Conservation (phyloP, 495 filamentous ascomycete species). For the Daldinia childiae region DNA sequence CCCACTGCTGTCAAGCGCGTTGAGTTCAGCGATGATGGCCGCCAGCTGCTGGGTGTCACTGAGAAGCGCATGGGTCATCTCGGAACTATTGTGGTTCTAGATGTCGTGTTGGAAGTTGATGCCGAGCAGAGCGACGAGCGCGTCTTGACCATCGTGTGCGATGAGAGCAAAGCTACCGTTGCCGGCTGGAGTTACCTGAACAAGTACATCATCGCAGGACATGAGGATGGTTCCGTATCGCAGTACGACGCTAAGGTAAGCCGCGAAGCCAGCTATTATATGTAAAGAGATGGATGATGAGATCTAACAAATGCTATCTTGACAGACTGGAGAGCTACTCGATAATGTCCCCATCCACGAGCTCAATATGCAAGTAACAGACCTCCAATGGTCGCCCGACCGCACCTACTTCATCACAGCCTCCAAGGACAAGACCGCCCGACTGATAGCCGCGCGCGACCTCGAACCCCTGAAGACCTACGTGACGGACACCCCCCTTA, state of each 20-base stretch:
- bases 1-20: slow-evolving; percentile 94
- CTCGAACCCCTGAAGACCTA: slow-evolving; percentile 95
- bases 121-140: slow-evolving; percentile 87
- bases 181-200: slow-evolving; percentile 92
- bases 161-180: slow-evolving; percentile 95
- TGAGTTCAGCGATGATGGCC: slow-evolving; percentile 94
- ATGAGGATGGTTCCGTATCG: slow-evolving; percentile 93
- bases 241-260: slow-evolving; percentile 93
- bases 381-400: slow-evolving; percentile 93
- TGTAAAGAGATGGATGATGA: neutral
- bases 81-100: slow-evolving; percentile 89
- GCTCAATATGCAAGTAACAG: slow-evolving; percentile 82
- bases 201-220: slow-evolving; percentile 95
- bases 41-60: slow-evolving; percentile 86
- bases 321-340: slow-evolving; percentile 84
- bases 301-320: slow-evolving; percentile 47
- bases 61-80: slow-evolving; percentile 97
- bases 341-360: slow-evolving; percentile 85
- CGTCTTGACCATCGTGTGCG: slow-evolving; percentile 83
- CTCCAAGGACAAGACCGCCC: slow-evolving; percentile 94
- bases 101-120: slow-evolving; percentile 80
- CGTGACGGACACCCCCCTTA: slow-evolving; percentile 91
- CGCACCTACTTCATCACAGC: slow-evolving; percentile 97
- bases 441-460: slow-evolving; percentile 82
- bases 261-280: neutral